Base-by-base conservation (phyloP, 2,329 filamentous ascomycete species). In the Sporothrix sp. region DNA sequence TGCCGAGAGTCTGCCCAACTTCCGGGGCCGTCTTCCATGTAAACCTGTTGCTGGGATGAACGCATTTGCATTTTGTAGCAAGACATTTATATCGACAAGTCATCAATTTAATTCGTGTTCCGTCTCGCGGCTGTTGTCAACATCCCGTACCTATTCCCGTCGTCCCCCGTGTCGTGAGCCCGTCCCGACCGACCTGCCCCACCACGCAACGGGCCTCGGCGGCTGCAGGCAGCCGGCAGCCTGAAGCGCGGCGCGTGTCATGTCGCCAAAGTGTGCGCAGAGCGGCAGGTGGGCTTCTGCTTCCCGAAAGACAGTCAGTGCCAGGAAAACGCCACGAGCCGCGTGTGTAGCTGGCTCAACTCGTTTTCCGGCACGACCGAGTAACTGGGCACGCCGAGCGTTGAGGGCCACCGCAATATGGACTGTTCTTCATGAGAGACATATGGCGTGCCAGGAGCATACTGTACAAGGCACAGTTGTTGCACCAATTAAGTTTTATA, bases 331-430 rank as follows among this genome's bases (percentile, higher is more conserved):
- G 48, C 37, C 20, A 50, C 44, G 48, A 38, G 38, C 11, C 48
- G 38, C 27, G 48, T 50, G 14, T 44, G 48, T 20, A 43, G 48
- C 37, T 50, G 47, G 47, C 16, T 35, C 8, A 42, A 50, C 28
- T 38, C 47, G 9, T 33, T 42, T 7, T 45, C 38, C 18, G 23
- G 33, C 25, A 45, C 32, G 4, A 39, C 33, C 3, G 48, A 51
- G 14, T 50, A 35, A 38, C 47, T 50, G 20, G 48, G 38, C 23
- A 14, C 40, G 30, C 48, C 48, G 10, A 30, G 39, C n/a, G 21
- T 43, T 4, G 30, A 36, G 4, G 48, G 48, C 20, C 39, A 50
- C 33, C 21, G 48, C 1, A 23, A 45, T 10, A 21, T 50, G 21
- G 48, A 50, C 39, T 50, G 48, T n/a, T 8, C 14, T 3, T 38